A percentile compares a stretch with the other conserved stretches of the same genome.
phyloP scores from a whole-genome alignment of 2,329 filamentous ascomycete genomes.

The Thelonectria olida region DNA sequence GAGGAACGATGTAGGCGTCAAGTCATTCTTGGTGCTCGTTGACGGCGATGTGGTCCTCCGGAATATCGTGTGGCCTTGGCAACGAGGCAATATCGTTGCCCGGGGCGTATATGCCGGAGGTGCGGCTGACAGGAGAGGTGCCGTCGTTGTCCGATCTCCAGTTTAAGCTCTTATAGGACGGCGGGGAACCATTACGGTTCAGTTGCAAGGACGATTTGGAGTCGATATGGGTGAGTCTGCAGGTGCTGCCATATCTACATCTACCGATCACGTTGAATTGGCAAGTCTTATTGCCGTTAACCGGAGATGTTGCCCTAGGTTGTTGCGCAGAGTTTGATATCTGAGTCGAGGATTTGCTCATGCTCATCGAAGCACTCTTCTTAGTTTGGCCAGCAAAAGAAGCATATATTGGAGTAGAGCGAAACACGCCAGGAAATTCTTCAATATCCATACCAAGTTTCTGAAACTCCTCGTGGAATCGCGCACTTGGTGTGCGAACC shows the following conservation, averaged over 20 bases:
- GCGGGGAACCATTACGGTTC: constrained; percentile 21
- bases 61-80: constrained; percentile 26
- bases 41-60: constrained; percentile 24
- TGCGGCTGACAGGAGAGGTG: constrained; percentile 12
- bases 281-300: constrained; percentile 24
- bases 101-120: not conserved
- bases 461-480: constrained; percentile 62
- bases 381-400: constrained; percentile 12
- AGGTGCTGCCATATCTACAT: constrained; percentile 35
- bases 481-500: constrained; percentile 54
- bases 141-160: constrained; percentile 18
- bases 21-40: constrained; percentile 30
- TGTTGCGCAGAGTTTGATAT: constrained; percentile 2
- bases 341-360: not conserved
- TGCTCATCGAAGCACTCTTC: not conserved
- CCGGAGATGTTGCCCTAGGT: not conserved
- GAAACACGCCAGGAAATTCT: constrained; percentile 63
- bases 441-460: constrained; percentile 60
- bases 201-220: constrained; percentile 18
- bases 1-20: constrained; percentile 22
- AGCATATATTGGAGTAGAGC: constrained; percentile 44
- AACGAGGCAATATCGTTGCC: constrained; percentile 24
- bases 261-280: constrained; percentile 31
- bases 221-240: constrained; percentile 27
- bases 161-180: constrained; percentile 13